phyloP scores from a whole-genome alignment of 2,329 filamentous ascomycete species.

The Pseudogymnoascus sp. region DNA sequence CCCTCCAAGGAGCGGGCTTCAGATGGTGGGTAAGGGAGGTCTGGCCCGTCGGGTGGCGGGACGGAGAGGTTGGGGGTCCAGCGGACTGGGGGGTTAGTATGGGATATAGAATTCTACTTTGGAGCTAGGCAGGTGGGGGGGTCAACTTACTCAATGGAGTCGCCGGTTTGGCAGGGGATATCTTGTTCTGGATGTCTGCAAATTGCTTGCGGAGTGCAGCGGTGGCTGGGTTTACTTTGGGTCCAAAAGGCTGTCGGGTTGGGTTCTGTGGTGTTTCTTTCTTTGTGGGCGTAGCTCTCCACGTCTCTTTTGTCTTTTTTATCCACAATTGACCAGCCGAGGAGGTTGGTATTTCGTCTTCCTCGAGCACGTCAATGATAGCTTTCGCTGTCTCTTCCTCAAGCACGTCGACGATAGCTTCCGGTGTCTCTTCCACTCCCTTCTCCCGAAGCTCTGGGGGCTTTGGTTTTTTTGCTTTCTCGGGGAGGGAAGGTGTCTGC shows the following conservation, averaged over 20 bases:
- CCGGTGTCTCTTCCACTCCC: too few relatives aligned
- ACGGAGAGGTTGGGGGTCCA: not conserved
- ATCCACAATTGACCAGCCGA: too few relatives aligned
- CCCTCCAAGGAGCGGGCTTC: not conserved
- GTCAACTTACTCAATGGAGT: not conserved
- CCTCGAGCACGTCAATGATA: too few relatives aligned
- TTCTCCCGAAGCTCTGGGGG: too few relatives aligned
- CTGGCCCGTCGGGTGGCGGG: not conserved
- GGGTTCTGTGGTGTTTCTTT: not conserved
- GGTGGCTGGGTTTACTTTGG: not conserved
- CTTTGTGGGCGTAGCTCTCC: not conserved
- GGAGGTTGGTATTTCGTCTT: too few relatives aligned
- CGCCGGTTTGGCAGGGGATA: not conserved
- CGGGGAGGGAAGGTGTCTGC: too few relatives aligned
- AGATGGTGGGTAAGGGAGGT: not conserved
- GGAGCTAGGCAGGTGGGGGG: not conserved
- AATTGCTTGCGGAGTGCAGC: not conserved
- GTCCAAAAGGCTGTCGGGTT: not conserved
- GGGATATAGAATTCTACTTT: not conserved
- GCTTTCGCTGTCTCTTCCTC: too few relatives aligned
- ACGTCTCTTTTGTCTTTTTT: too few relatives aligned
- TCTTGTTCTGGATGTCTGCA: not conserved
- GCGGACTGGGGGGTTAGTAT: not conserved
- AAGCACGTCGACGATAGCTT: too few relatives aligned
- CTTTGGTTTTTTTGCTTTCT: too few relatives aligned